Evolutionary conservation across 345 rosid species (phyloP).

Genomic region (Acer campestre): DNA sequence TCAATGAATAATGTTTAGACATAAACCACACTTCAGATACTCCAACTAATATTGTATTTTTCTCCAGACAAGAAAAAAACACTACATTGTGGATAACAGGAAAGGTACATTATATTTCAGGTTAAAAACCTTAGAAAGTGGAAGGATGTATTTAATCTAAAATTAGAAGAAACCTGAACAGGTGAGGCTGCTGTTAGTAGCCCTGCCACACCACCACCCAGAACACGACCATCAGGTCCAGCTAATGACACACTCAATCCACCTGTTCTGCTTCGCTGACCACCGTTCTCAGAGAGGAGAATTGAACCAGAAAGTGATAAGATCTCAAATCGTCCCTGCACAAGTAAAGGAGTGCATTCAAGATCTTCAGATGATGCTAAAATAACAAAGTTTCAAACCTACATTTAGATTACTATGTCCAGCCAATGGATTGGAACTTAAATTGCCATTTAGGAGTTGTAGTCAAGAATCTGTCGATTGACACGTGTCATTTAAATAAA

Average conservation of each 20-base stretch:
- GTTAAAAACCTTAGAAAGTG: too few relatives aligned
- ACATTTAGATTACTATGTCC: background rate
- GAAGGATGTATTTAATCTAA: background rate
- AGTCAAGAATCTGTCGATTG: background rate
- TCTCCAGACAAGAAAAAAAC: background rate
- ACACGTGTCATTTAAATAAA: background rate
- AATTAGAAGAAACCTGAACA: constrained; percentile 35
- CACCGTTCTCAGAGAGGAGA: constrained; percentile 34
- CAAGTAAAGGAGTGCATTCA: background rate
- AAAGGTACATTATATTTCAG: too few relatives aligned
- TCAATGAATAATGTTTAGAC: background rate
- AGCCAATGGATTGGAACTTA: background rate
- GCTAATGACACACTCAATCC: constrained; percentile 44
- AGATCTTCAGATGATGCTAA: background rate
- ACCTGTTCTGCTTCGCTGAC: constrained; percentile 47
- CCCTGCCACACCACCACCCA: constrained; percentile 56
- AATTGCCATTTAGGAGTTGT: background rate
- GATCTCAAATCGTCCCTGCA: constrained; percentile 54
- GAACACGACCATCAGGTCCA: constrained; percentile 51
- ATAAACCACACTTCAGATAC: background rate
- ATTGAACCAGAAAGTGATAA: constrained; percentile 49
- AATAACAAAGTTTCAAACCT: background rate
- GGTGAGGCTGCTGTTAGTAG: constrained; percentile 47
- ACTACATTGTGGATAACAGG: background rate
- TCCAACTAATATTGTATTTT: background rate